Evolutionary conservation across 768 basidiomycete genomes (phyloP), one percentile per base, ranked within the genome.

Genomic region (Phylloporus rhodoxanthus): DNA sequence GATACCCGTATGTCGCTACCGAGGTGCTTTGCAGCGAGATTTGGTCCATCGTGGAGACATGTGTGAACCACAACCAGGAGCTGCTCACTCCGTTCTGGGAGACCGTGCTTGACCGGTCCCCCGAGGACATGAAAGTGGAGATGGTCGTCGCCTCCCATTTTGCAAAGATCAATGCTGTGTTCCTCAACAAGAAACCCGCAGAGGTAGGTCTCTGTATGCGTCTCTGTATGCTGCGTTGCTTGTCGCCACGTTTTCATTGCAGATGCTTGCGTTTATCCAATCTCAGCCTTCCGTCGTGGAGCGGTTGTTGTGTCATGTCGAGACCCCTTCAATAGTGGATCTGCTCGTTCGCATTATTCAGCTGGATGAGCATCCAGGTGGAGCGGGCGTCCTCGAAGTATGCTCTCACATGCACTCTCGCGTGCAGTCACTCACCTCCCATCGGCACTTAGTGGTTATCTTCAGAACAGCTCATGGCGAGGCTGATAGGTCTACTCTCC

Each of bases 21-120:
- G 95, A 98, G 67, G 91, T 97, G 20, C 79, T 98, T 29, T 94
- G 92, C 70, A 88, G 90, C 68, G 93, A 95, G 59, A 85, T 95
- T 69, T 96, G 92, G 86, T 88, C 87, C 19, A 90, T 97, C 61
- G 84, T 92, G 42, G 91, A 93, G 68, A 91, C 90, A 1, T 89
- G 91, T 59, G 73, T 95, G 59, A 77, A 76, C 58, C 74, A 85
- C 58, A 75, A 79, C 45, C 75, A 82, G 9, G 80, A 85, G 50
- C 75, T 96, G 46, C 76, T 97, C 45, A 72, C 76, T 33, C 87
- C 91, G 10, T 95, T 96, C 74, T 96, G 93, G 93, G 91, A 96
- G 68, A 82, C 81, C 15, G 84, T 91, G 15, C 73, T 91, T 25
- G 87, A 90, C 62, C 76, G 81, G 58, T 75, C 85, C 3, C 76